Base-by-base conservation (phyloP, 768 basidiomycete genomes). In the Mycena leptocephala region DNA sequence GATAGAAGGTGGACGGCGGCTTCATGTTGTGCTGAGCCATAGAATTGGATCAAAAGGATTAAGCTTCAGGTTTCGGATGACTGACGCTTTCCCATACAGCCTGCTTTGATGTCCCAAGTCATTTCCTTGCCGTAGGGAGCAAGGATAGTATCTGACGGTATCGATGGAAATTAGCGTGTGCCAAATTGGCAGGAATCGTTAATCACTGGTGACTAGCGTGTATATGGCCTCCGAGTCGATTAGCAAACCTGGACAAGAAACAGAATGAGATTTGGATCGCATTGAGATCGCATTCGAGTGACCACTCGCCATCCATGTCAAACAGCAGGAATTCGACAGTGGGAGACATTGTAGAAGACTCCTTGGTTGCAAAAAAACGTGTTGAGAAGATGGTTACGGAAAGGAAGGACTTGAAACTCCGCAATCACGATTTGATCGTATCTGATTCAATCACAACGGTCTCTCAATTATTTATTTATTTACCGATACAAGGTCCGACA, bases 91-190 rank as follows among this genome's bases (percentile, higher is more conserved):
- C 96, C 96, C 96, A 96, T 97, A 72, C 94, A 90, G 0, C 93
- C 94, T n/a, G 94, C 93, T 81, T 96, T 96, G 72, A 96, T 95
- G 71, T 95, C 93, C 95, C 95, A 96, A 4, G 94, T 95, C 93
- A 97, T 95, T 76, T 90, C 85, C 75, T 92, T 93, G 32, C 95
- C 95, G 80, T 94, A 93, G 14, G 87, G 88, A 22, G 88, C 91
- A 24, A 97, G 90, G 64, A 96, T 93, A 32, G 91, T 88, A 85
- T 96, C 95, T 94, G 77, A 73, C 24, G 77, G 26, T 69, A 33
- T 39, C 51, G 63, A 32, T 39, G 41, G 16, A 43, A n/a, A 48
- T 59, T 30, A 63, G 66, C 9, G 33, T 11, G n/a, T 35, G 61
- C n/a, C 3, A 63, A 37, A 7, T 58, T 8, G 10, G 30, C 41